Base-by-base conservation (phyloP, 2,329 filamentous ascomycete species). In the Celoporthe dispersa region DNA sequence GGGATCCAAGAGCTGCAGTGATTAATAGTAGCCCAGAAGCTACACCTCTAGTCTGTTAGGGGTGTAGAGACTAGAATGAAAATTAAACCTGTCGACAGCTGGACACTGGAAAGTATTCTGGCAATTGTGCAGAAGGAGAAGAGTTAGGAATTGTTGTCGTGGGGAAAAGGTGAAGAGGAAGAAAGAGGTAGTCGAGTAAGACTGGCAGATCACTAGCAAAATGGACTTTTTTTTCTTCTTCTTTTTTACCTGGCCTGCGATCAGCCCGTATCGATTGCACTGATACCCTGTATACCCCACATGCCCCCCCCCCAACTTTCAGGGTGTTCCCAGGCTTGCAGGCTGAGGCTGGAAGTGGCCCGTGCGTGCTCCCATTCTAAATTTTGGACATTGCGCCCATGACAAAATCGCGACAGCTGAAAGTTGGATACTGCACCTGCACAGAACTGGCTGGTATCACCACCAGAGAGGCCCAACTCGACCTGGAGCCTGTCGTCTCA, bases 401-500 rank as follows among this genome's bases (percentile, higher is more conserved):
- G 62, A 31, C 62, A 64, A 64, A 33, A 51, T 51, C 62, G 62
- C 60, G 60, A 63, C n/a, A 12, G 59, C 60, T 44, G 9, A 12
- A 44, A 14, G 37, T 41, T 28, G 12, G 16, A 66, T 33, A 51
- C 44, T n/a, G 31, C 41, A 44, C 33, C 28, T 64, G 31, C 53
- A 37, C 44, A 48, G 5, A 22, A 48, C 25, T 57, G 48, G 39
- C 51, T 48, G 59, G 39, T 59, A 64, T 35, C 68, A 44, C 33
- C 64, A 64, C 57, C 51, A 37, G 64, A 37, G 28, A 37, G 37
- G 63, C 55, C 48, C 67, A 60, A 25, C 37, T 31, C 14, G 70
- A 69, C 59, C 66, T 68, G 70, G 60, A 48, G 37, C 62, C 19
- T 22, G 12, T 66, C 71, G 55, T 72, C 64, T 12, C 57, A 37